phyloP scores from a whole-genome alignment of 2,329 filamentous ascomycete genomes.

The Alternaria panax region DNA sequence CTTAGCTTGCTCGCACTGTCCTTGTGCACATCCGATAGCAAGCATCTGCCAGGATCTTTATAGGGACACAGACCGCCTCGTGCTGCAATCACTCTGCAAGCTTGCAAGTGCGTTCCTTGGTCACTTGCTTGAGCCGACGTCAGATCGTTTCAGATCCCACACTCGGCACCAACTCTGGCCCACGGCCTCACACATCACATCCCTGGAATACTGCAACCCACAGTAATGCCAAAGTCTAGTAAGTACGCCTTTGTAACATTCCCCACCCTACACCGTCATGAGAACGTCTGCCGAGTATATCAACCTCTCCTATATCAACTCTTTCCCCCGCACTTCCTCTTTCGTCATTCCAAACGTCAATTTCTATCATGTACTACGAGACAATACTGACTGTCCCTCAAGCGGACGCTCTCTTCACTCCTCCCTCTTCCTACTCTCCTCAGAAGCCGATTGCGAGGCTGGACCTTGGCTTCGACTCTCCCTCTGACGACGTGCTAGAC shows the following conservation, averaged over 20 bases:
- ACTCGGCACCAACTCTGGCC: slow-evolving; percentile 43
- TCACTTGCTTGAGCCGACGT: slow-evolving; percentile 46
- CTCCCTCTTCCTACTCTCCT: slow-evolving; percentile 52
- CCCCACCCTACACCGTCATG: slow-evolving; percentile 42
- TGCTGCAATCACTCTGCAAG: slow-evolving; percentile 47
- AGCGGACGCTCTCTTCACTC: slow-evolving; percentile 54
- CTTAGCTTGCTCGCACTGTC: slow-evolving; percentile 46
- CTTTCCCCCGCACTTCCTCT: slow-evolving; percentile 12
- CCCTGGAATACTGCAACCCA: slow-evolving; percentile 48
- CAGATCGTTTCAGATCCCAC: slow-evolving; percentile 50
- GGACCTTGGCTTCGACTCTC: slow-evolving; percentile 48
- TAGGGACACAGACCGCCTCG: slow-evolving; percentile 49
- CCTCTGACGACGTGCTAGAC: slow-evolving; percentile 53
- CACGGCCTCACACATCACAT: slow-evolving; percentile 46
- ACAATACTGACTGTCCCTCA: slow-evolving; percentile 50
- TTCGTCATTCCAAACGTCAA: slow-evolving; percentile 24
- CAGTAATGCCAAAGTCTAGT: slow-evolving; percentile 51
- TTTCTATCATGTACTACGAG: slow-evolving; percentile 45
- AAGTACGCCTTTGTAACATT: slow-evolving; percentile 47
- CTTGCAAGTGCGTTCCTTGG: slow-evolving; percentile 43
- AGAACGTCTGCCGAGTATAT: slow-evolving; percentile 29
- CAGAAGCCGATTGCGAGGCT: slow-evolving; percentile 49
- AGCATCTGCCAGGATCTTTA: slow-evolving; percentile 43
- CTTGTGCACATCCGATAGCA: slow-evolving; percentile 45
- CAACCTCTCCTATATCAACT: slow-evolving; percentile 37